These are phyloP conservation scores for Clausena lansium DNA, from an alignment of 345 rosid species.

Conservation along the genomic window DNA sequence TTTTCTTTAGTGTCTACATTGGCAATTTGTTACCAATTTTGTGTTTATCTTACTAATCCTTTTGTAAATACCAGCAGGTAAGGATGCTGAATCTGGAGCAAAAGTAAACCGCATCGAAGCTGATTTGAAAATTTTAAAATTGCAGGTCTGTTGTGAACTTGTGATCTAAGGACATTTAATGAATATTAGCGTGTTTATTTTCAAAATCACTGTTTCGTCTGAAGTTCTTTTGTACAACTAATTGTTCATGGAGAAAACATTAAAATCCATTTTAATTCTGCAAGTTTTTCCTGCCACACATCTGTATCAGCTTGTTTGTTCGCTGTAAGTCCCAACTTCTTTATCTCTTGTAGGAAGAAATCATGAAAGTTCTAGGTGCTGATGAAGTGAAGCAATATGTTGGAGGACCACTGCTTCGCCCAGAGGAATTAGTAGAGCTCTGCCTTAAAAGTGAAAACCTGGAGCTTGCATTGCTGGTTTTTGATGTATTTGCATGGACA, in stretches of 20 bases:
- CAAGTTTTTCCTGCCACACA: background rate
- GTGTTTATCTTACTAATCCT: background rate
- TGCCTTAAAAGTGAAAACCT: slow-evolving; percentile 57
- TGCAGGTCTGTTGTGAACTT: slow-evolving; percentile 55
- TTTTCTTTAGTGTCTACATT: background rate
- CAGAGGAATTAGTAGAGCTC: slow-evolving; percentile 69
- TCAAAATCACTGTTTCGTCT: background rate
- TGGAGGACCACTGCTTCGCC: slow-evolving; percentile 47
- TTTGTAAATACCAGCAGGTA: slow-evolving; percentile 28
- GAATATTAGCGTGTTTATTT: background rate
- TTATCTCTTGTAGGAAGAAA: slow-evolving; percentile 55
- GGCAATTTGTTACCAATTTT: background rate
- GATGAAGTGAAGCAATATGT: slow-evolving; percentile 35
- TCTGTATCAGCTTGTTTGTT: background rate
- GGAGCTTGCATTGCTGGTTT: slow-evolving; percentile 57
- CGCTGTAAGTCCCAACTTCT: background rate
- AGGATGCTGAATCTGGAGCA: slow-evolving; percentile 43
- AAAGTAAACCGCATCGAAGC: slow-evolving; percentile 77
- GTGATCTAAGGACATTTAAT: background rate
- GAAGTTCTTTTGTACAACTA: background rate
- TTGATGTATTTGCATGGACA: slow-evolving; percentile 89
- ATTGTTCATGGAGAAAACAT: background rate
- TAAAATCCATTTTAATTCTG: background rate
- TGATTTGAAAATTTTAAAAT: slow-evolving; percentile 76
- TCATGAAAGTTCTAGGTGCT: slow-evolving; percentile 40